A percentile compares a stretch with the other conserved stretches of the same genome.
Evolutionary conservation across 2,329 filamentous ascomycete species (phyloP).

Genomic region (Arthrobotrys conoides): DNA sequence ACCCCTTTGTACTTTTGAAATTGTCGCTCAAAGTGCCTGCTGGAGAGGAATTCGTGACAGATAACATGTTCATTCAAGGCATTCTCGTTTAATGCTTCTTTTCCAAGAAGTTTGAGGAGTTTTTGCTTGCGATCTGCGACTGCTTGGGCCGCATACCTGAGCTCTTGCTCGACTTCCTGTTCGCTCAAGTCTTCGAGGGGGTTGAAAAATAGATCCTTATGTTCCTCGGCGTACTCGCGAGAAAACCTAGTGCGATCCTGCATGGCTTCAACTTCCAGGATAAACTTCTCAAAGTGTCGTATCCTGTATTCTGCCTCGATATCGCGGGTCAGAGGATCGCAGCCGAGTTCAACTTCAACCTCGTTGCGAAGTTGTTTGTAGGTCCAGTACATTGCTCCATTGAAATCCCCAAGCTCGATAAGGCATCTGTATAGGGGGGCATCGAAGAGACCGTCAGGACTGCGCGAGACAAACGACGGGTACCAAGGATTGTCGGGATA

Average conservation of each 20-base stretch:
- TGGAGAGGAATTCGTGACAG: neutral
- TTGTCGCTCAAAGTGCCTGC: conserved; percentile 11
- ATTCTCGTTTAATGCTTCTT: neutral
- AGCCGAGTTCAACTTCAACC: neutral
- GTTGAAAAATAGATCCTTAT: neutral
- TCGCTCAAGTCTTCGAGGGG: conserved; percentile 20
- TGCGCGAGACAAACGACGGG: neutral
- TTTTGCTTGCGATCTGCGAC: conserved; percentile 11
- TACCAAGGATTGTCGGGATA: conserved; percentile 11
- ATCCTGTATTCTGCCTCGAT: neutral
- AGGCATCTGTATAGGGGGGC: neutral
- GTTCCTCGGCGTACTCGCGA: neutral
- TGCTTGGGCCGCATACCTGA: neutral
- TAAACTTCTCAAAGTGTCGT: neutral
- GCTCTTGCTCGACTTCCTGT: conserved; percentile 14
- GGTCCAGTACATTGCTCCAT: neutral
- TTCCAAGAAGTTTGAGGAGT: conserved; percentile 30
- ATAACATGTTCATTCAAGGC: neutral
- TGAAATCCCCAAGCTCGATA: neutral
- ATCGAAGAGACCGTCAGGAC: neutral
- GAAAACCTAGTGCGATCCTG: conserved; percentile 2
- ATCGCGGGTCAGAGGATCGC: neutral
- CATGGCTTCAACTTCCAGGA: neutral
- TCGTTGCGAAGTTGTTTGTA: neutral
- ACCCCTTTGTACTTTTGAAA: neutral